Evolutionary conservation across 1,284 basidiomycete species (phyloP).

Genomic region (Ganoderma meredithae): DNA sequence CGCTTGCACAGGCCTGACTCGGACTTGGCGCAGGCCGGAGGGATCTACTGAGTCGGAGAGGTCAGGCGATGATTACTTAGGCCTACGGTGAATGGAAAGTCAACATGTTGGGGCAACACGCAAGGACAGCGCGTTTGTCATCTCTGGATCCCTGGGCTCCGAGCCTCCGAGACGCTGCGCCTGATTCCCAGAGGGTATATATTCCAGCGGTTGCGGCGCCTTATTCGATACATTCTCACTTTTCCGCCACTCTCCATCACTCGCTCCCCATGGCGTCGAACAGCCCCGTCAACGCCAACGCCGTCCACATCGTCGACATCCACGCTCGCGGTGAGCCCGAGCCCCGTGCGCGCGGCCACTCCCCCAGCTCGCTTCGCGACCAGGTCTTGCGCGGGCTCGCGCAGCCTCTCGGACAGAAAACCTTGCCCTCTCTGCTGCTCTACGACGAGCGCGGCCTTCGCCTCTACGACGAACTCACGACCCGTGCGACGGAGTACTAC

Average conservation of each 20-base stretch:
- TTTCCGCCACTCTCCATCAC: neutral
- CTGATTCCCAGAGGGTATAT: constrained; percentile 16
- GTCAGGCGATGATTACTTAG: constrained; percentile 32
- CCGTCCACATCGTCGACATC: constrained; percentile 59
- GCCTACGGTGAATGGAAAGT: neutral
- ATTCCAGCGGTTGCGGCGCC: constrained; percentile 16
- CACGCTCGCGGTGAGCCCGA: constrained; percentile 40
- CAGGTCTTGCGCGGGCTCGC: constrained; percentile 66
- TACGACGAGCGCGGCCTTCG: constrained; percentile 88
- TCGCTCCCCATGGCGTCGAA: constrained; percentile 24
- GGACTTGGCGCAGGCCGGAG: neutral
- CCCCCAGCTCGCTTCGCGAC: constrained; percentile 49
- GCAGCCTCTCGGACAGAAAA: constrained; percentile 61
- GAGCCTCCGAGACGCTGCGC: constrained; percentile 3
- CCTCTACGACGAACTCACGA: constrained; percentile 87
- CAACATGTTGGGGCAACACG: constrained; percentile 17
- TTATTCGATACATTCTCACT: neutral
- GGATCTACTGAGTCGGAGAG: neutral
- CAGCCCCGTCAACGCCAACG: neutral
- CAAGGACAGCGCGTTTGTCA: constrained; percentile 14
- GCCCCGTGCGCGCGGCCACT: neutral
- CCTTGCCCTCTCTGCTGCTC: constrained; percentile 85
- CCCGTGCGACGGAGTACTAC: constrained; percentile 88
- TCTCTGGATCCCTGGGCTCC: constrained; percentile 7
- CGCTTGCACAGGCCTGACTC: neutral